These are phyloP conservation scores for Lactifluus echinatus DNA, from an alignment of 768 basidiomycete species.

Conservation along the genomic window DNA sequence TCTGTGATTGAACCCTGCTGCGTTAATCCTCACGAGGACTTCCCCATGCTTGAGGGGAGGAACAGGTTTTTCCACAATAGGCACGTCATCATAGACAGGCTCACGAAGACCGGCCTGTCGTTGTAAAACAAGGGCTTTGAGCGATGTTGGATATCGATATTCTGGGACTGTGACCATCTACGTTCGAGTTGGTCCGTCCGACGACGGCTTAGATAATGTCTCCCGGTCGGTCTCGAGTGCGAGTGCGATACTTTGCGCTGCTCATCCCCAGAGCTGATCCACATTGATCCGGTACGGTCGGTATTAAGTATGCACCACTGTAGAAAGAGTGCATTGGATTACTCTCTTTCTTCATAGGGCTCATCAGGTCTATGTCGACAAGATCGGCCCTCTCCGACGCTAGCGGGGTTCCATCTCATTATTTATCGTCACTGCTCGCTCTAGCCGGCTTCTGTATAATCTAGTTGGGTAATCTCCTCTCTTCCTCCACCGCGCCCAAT, in stretches of 20 bases:
- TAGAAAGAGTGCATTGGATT: not conserved
- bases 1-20: conserved; percentile 70
- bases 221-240: too few relatives aligned
- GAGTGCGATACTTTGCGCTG: too few relatives aligned
- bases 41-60: conserved; percentile 46
- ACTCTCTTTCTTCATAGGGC: not conserved
- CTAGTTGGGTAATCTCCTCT: not conserved
- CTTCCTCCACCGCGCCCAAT: not conserved
- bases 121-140: conserved; percentile 1
- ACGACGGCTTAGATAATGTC: not conserved
- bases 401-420: too few relatives aligned
- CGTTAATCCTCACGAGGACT: conserved; percentile 57
- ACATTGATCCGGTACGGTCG: conserved; percentile 4
- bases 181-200: too few relatives aligned
- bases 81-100: conserved; percentile 49
- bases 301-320: not conserved
- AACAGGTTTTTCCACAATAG: conserved; percentile 42
- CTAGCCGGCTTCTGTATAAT: not conserved
- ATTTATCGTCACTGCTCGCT: not conserved
- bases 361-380: too few relatives aligned
- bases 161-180: too few relatives aligned
- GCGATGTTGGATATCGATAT: not conserved
- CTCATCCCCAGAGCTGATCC: not conserved
- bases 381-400: too few relatives aligned
- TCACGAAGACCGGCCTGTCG: conserved; percentile 2